Evolutionary conservation across 345 rosid species (phyloP).

Genomic region (Rhizophora apiculata): DNA sequence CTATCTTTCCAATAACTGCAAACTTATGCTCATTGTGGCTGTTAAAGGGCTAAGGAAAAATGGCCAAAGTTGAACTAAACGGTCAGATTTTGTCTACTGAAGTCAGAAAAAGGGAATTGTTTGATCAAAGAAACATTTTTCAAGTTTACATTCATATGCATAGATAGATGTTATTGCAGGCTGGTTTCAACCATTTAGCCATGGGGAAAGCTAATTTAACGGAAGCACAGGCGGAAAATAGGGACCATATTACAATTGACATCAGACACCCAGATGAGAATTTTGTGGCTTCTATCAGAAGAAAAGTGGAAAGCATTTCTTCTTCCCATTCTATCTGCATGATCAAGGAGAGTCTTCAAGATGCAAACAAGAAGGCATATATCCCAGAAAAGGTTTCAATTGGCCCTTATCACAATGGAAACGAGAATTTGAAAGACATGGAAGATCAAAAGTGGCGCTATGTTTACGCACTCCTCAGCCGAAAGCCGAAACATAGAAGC

Average conservation of each 20-base stretch:
- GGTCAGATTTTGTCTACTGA: no score
- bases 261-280: constrained; percentile 11
- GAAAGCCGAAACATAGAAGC: constrained; percentile 33
- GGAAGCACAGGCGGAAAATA: not conserved
- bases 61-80: no score
- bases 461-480: constrained; percentile 36
- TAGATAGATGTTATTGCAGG: constrained; percentile 6
- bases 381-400: constrained; percentile 39
- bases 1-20: no score
- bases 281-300: constrained; percentile 30
- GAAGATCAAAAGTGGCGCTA: constrained; percentile 52
- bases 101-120: no score
- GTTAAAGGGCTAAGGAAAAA: no score
- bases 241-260: constrained; percentile 34
- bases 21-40: no score
- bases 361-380: constrained; percentile 5
- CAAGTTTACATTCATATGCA: not conserved
- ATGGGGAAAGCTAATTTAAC: constrained; percentile 6
- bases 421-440: not conserved
- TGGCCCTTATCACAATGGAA: constrained; percentile 39
- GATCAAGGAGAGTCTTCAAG: constrained; percentile 12
- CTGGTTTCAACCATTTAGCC: not conserved
- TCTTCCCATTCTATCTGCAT: constrained; percentile 31
- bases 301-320: constrained; percentile 35
- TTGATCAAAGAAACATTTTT: no score